Conservation (phyloP, 2,329 filamentous ascomycete species). For the Ambrosiella cleistominuta region DNA sequence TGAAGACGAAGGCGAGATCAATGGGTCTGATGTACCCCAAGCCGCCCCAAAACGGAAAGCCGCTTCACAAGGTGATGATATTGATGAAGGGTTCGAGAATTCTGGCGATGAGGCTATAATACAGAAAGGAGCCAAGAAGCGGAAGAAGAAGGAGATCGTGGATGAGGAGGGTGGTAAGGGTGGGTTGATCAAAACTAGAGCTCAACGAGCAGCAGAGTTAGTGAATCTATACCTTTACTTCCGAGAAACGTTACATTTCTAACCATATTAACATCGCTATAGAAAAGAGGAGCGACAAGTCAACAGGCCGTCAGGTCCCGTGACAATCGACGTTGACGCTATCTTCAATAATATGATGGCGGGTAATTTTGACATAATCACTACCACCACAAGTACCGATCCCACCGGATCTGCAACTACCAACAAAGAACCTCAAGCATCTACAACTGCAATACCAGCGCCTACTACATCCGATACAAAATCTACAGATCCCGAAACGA, state of each 20-base stretch:
- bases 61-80: constrained; percentile 17
- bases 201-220: constrained; percentile 49
- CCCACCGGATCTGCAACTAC: constrained; percentile 11
- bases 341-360: constrained; percentile 51
- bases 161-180: constrained; percentile 42
- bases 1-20: background rate
- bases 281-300: constrained; percentile 41
- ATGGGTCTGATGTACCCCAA: background rate
- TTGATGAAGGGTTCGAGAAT: constrained; percentile 31
- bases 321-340: constrained; percentile 55
- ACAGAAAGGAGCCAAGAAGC: constrained; percentile 38
- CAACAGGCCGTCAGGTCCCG: constrained; percentile 34
- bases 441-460: background rate
- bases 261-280: constrained; percentile 14
- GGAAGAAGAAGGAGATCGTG: constrained; percentile 26
- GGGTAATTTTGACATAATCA: constrained; percentile 16
- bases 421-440: constrained; percentile 1
- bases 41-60: constrained; percentile 3
- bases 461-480: too few relatives aligned
- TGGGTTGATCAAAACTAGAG: constrained; percentile 53
- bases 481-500: constrained; percentile 23
- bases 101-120: constrained; percentile 60
- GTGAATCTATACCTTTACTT: constrained; percentile 15
- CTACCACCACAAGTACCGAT: background rate
- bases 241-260: background rate